A percentile compares a stretch with the other conserved stretches of the same genome.
Evolutionary conservation across 2,329 filamentous ascomycete species (phyloP).

Genomic region (Chaetoscypha palmicola): DNA sequence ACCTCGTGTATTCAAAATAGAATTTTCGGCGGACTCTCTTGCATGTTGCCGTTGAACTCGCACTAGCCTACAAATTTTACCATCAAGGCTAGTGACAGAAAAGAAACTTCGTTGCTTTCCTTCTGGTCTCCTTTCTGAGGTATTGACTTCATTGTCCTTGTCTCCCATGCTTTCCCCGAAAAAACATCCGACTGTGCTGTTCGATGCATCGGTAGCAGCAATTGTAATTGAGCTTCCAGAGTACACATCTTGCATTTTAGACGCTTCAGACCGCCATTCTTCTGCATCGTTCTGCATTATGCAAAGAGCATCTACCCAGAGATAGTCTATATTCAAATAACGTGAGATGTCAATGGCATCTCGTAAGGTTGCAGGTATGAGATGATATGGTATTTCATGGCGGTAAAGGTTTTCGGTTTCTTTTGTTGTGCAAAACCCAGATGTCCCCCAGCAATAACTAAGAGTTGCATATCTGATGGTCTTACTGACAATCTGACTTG

Average conservation of each 20-base stretch:
- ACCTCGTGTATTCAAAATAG: constrained; percentile 4
- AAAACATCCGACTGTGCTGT: constrained; percentile 2
- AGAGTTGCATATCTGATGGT: constrained; percentile 7
- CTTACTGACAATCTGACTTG: neutral
- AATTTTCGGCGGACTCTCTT: neutral
- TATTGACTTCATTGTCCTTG: neutral
- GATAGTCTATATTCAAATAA: constrained; percentile 3
- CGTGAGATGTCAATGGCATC: constrained; percentile 7
- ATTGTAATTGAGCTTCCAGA: constrained; percentile 5
- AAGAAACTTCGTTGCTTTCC: neutral
- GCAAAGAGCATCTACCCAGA: constrained; percentile 14
- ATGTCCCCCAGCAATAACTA: constrained; percentile 11
- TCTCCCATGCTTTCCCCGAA: neutral
- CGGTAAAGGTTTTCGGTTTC: neutral
- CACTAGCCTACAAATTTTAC: neutral
- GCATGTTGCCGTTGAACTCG: neutral
- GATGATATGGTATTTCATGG: neutral
- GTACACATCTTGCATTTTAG: constrained; percentile 7
- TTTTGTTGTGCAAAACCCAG: constrained; percentile 2
- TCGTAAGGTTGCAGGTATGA: constrained; percentile 1
- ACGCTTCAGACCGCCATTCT: constrained; percentile 5
- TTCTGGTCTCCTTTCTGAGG: neutral
- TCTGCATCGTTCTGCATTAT: constrained; percentile 10
- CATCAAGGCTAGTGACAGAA: neutral
- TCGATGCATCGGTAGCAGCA: constrained; percentile 4